Evolutionary conservation across 140 eudicot species (phyloP).

Genomic region (Bidens hawaiensis): DNA sequence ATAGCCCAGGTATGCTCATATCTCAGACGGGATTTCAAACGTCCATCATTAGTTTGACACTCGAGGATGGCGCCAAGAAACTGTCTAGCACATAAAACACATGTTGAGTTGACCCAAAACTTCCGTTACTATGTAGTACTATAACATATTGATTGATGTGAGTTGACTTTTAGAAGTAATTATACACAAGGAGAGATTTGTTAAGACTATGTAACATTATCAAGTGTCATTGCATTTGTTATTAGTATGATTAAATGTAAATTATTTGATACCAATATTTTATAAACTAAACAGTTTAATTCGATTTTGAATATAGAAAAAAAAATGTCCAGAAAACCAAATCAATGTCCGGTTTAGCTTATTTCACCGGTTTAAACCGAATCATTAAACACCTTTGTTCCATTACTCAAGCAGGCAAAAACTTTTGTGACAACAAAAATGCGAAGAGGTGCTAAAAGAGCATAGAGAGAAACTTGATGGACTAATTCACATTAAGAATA

Average conservation of each 20-base stretch:
- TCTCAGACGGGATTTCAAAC: too few relatives aligned
- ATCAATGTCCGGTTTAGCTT: background rate
- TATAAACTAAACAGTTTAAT: background rate
- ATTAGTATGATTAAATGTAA: background rate
- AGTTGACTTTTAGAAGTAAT: background rate
- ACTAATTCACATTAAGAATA: too few relatives aligned
- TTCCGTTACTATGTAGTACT: background rate
- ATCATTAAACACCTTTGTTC: background rate
- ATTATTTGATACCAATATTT: background rate
- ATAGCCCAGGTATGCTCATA: too few relatives aligned
- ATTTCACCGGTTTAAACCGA: background rate
- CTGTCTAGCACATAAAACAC: too few relatives aligned
- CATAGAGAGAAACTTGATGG: slow-evolving; percentile 7
- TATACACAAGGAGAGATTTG: background rate
- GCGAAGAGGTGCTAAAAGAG: slow-evolving; percentile 3
- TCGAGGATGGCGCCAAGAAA: too few relatives aligned
- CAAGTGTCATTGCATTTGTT: background rate
- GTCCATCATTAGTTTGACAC: too few relatives aligned
- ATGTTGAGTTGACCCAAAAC: background rate
- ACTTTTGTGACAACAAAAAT: background rate
- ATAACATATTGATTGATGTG: background rate
- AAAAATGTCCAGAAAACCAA: background rate
- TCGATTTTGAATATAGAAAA: background rate
- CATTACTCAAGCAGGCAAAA: background rate
- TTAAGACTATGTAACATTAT: background rate